Evolutionary conservation across 371 early-diverging fungal genomes (phyloP), one percentile per base, ranked within the genome.

Genomic region (Mucor velutinosus): DNA sequence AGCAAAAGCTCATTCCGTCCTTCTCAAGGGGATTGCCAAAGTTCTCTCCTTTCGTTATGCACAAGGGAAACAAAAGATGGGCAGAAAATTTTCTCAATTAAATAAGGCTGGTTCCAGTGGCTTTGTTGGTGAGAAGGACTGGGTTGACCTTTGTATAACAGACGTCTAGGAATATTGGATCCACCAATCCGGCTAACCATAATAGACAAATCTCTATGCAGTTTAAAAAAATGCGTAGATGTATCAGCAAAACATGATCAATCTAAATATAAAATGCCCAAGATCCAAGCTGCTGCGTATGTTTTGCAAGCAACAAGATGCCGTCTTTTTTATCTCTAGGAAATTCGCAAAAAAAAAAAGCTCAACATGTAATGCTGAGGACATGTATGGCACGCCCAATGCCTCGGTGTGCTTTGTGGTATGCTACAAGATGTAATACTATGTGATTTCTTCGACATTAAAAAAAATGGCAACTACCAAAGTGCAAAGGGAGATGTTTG

Each of bases 21-120:
- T 80, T 80, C 76, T 80, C 81, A 80, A 80, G 81, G 81, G 81
- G 81, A 80, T 80, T 77, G 81, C 81, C 81, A 80, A 80, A 80
- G 78, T 72, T 80, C 81, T 80, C 81, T 80, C 81, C 81, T 80
- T 80, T 80, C 72, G 72, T 72, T 72, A 67, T 64, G 72, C 67
- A 72, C 72, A 72, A 72, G 61, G 67, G 60, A 39, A 57, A 61
- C 60, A 67, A 64, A 64, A 32, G 59, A 62, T 32, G 27, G 10
- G n/a, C 33, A 41, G 23, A 56, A 63, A 63, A 63, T 39, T 21
- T 33, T 58, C 35, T 33, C 11, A 21, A 23, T 58, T 58, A 58
- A 17, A 58, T 35, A 33, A 3, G 37, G 0, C 11, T n/a, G 3
- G 27, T 23, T 32, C 4, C 15, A 21, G 58, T 58, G 58, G 58